These are phyloP conservation scores for Chrysosphaeria jannelii DNA, from an alignment of 2,329 filamentous ascomycete genomes.

Conservation along the genomic window DNA sequence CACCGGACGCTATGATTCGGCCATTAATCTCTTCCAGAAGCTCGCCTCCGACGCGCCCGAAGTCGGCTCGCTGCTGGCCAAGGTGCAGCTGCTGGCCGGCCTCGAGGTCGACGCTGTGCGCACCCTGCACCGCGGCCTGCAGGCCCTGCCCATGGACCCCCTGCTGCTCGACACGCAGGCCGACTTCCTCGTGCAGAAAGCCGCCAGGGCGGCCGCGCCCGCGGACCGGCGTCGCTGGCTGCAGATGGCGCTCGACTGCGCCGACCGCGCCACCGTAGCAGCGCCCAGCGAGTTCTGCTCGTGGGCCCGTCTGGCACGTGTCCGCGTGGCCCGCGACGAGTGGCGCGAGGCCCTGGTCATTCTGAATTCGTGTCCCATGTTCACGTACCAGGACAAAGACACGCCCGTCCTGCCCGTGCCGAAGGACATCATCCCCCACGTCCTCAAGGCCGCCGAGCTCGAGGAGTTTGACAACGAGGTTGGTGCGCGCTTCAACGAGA, in stretches of 20 bases:
- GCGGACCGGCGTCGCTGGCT: slow-evolving; percentile 34
- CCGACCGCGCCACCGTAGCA: slow-evolving; percentile 78
- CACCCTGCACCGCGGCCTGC: slow-evolving; percentile 60
- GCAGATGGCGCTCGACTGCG: slow-evolving; percentile 69
- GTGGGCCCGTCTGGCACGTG: slow-evolving; percentile 77
- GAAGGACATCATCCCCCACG: slow-evolving; percentile 59
- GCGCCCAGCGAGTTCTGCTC: slow-evolving; percentile 93
- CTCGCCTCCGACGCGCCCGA: slow-evolving; percentile 71
- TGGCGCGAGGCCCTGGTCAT: slow-evolving; percentile 92
- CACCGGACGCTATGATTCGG: slow-evolving; percentile 76
- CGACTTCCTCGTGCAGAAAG: slow-evolving; percentile 70
- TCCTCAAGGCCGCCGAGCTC: slow-evolving; percentile 62
- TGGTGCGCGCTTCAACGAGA: slow-evolving; percentile 49
- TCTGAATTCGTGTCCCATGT: slow-evolving; percentile 97
- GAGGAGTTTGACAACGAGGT: slow-evolving; percentile 92
- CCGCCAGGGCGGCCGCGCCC: slow-evolving; percentile 20
- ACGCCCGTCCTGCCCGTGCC: slow-evolving; percentile 84
- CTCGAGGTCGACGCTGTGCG: slow-evolving; percentile 92
- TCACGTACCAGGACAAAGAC: slow-evolving; percentile 97
- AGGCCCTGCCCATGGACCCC: slow-evolving; percentile 91
- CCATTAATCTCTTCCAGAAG: slow-evolving; percentile 95
- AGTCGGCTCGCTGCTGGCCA: slow-evolving; percentile 73
- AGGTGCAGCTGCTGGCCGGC: slow-evolving; percentile 76
- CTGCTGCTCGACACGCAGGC: slow-evolving; percentile 86
- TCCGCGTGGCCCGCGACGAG: slow-evolving; percentile 80